Evolutionary conservation across 2,329 filamentous ascomycete species (phyloP), one percentile per base, ranked within the genome.

Genomic region (Fusarium tjaetaba): DNA sequence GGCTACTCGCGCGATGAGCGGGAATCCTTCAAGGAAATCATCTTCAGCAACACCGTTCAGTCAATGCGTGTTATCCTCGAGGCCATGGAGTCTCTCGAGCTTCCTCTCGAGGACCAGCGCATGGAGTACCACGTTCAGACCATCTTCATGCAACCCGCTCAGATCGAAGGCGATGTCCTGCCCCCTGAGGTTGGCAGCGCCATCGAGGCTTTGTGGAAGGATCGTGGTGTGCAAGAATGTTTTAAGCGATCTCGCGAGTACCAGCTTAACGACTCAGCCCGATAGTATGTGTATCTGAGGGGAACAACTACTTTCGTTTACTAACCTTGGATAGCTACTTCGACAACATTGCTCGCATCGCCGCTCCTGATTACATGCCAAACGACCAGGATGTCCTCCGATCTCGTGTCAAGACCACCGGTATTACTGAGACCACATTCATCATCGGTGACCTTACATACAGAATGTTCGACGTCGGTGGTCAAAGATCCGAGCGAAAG

Each of bases 91-190:
- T 90, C 89, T 24, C 85, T 92, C 42, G 90, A 91, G 84, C 88
- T 98, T 28, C 95, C 95, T 30, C 90, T 98, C 61, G 94, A 96
- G 82, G 95, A 97, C 82, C 93, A 94, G 82, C 92, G 94, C 80
- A 94, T 96, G 88, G 95, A 98, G 85, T 97, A 97, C 85, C 95
- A 98, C 82, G 95, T 98, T 65, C 95, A 98, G 87, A 97, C 95
- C 80, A 97, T 98, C 83, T 98, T 98, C 88, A 97, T 97, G 94
- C 95, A 98, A 83, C 95, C 95, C 57, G 93, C 94, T 73, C 95
- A 98, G 87, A 98, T 98, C 74, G 95, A 98, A 85, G 95, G 95
- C 73, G 95, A 98, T 80, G 94, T 94, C 77, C 88, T 98, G 42
- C 95, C 95, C n/a, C 93, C 94, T 18, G 95, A 97, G 86, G 95